A percentile compares a stretch with the other conserved stretches of the same genome.
These are phyloP conservation scores for Lignosus rhinocerotis DNA, from an alignment of 1,284 basidiomycete genomes.

Conservation along the genomic window DNA sequence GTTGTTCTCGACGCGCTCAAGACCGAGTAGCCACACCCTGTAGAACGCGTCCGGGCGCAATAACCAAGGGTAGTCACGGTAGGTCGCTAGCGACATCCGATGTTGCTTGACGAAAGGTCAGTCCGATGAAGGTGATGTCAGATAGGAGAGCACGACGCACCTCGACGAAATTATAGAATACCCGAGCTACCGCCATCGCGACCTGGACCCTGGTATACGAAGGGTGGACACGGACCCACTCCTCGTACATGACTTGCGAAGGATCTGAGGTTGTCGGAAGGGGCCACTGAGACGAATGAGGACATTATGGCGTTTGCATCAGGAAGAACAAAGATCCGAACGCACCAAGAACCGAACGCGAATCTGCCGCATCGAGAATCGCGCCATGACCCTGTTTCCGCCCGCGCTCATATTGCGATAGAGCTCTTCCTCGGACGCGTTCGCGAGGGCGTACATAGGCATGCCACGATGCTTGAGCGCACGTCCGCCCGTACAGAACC, in stretches of 20 bases:
- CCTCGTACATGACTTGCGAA: slow-evolving; percentile 1
- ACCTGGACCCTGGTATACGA: slow-evolving; percentile 8
- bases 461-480: slow-evolving; percentile 7
- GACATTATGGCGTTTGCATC: not conserved
- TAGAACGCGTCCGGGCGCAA: slow-evolving; percentile 15
- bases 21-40: slow-evolving; percentile 14
- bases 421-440: slow-evolving; percentile 8
- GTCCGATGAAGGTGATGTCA: not conserved
- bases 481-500: slow-evolving; percentile 1
- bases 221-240: slow-evolving; percentile 10
- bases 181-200: slow-evolving; percentile 12
- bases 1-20: slow-evolving; percentile 18
- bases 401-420: not conserved
- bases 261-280: not conserved
- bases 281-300: slow-evolving; percentile 12
- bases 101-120: slow-evolving; percentile 1
- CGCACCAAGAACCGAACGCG: slow-evolving; percentile 15
- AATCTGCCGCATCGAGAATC: slow-evolving; percentile 1
- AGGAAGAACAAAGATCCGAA: not conserved
- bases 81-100: not conserved
- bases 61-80: slow-evolving; percentile 2
- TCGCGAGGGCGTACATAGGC: slow-evolving; percentile 18
- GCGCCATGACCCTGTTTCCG: slow-evolving; percentile 1
- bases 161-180: slow-evolving; percentile 17
- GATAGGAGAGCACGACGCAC: not conserved